phyloP scores from a whole-genome alignment of 2,329 filamentous ascomycete genomes.

The Pseudocercospora fuligena region DNA sequence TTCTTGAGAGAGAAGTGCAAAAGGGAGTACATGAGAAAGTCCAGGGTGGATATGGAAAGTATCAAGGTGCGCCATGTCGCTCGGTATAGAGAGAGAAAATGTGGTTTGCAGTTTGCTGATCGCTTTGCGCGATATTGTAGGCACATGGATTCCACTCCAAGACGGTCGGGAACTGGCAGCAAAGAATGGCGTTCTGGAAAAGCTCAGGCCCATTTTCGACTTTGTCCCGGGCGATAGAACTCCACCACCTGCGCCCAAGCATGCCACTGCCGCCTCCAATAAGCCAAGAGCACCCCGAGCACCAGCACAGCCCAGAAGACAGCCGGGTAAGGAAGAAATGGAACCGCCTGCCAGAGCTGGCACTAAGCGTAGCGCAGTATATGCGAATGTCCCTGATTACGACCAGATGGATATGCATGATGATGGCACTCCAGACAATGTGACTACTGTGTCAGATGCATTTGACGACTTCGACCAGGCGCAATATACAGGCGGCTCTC shows the following conservation, averaged over 20 bases:
- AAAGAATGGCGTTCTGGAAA: conserved; percentile 84
- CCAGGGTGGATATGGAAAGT: conserved; percentile 97
- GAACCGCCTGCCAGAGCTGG: conserved; percentile 40
- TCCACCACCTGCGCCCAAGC: conserved; percentile 91
- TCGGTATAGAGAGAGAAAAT: background rate
- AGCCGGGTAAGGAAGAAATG: conserved; percentile 36
- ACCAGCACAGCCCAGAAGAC: conserved; percentile 28
- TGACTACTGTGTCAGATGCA: conserved; percentile 81
- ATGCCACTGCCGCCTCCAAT: conserved; percentile 70
- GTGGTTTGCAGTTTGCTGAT: conserved; percentile 18
- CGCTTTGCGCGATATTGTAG: conserved; percentile 49
- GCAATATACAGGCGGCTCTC: conserved; percentile 60
- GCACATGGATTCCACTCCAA: conserved; percentile 92
- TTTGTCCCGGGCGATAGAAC: conserved; percentile 82
- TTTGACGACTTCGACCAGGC: conserved; percentile 80
- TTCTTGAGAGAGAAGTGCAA: conserved; percentile 94
- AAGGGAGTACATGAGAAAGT: conserved; percentile 97
- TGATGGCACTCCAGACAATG: conserved; percentile 82
- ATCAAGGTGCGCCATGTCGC: conserved; percentile 68
- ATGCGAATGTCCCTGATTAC: conserved; percentile 49
- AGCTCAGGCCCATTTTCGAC: conserved; percentile 85
- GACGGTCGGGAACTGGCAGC: conserved; percentile 81
- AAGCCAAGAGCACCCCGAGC: conserved; percentile 77
- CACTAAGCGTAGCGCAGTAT: conserved; percentile 59
- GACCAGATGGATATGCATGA: conserved; percentile 38